A percentile compares a stretch with the other conserved stretches of the same genome.
Evolutionary conservation across 2,329 filamentous ascomycete genomes (phyloP).

Genomic region (Fusarium brachygibbosum): DNA sequence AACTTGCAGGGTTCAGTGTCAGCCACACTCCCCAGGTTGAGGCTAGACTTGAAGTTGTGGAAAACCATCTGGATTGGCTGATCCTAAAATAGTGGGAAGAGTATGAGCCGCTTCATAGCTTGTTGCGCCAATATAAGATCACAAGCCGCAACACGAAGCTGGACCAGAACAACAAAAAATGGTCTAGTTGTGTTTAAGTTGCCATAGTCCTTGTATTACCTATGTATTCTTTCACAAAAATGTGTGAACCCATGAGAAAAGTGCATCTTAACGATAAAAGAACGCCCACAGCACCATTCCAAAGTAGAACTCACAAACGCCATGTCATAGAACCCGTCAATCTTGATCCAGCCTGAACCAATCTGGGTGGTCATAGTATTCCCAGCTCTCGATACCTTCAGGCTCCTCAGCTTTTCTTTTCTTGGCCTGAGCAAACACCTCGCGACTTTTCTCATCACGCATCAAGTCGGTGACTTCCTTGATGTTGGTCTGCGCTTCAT

Average conservation of each 20-base stretch:
- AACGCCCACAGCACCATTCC: conserved; percentile 18
- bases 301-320: conserved; percentile 21
- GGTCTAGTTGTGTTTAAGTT: neutral
- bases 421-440: conserved; percentile 65
- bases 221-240: neutral
- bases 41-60: neutral
- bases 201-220: neutral
- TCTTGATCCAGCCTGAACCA: conserved; percentile 62
- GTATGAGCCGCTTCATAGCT: neutral
- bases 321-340: conserved; percentile 6
- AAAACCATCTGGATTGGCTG: neutral
- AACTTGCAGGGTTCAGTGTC: neutral
- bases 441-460: conserved; percentile 61
- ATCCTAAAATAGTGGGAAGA: conserved; percentile 1
- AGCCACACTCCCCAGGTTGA: conserved; percentile 2
- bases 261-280: conserved; percentile 5
- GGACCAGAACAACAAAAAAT: neutral
- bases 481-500: conserved; percentile 64
- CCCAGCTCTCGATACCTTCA: conserved; percentile 71
- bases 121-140: neutral
- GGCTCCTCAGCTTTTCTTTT: conserved; percentile 68
- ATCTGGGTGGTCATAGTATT: conserved; percentile 69
- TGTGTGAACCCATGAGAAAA: neutral
- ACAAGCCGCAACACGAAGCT: neutral
- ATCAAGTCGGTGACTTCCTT: conserved; percentile 64